phyloP scores from a whole-genome alignment of 352 stramenopile species.

The Thraustochytrium striatum region DNA sequence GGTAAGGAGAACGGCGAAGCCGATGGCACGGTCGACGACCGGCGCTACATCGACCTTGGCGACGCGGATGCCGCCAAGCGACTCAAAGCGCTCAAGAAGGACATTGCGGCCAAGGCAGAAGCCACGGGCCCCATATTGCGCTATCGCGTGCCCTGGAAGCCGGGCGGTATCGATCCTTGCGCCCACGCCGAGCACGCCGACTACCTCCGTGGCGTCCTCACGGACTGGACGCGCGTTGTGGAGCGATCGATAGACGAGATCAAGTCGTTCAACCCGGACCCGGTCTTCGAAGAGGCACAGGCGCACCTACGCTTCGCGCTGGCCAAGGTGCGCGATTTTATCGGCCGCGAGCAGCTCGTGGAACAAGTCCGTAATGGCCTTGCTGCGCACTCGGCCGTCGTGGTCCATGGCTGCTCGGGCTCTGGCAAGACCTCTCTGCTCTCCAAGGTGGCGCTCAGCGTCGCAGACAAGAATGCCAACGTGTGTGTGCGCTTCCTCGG shows the following conservation, averaged over 20 bases:
- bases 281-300: constrained; percentile 5
- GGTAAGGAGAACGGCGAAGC: too few relatives aligned
- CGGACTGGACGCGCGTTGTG: too few relatives aligned
- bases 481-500: constrained; percentile 22
- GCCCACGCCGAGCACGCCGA: neutral
- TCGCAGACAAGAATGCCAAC: too few relatives aligned
- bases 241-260: too few relatives aligned
- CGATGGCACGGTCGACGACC: too few relatives aligned
- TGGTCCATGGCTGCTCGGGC: constrained; percentile 20
- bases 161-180: constrained; percentile 16
- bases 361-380: too few relatives aligned
- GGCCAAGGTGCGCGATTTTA: constrained; percentile 5
- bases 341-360: neutral
- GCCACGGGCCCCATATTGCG: too few relatives aligned
- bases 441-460: neutral
- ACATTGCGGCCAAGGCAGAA: neutral
- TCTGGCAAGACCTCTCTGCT: constrained; percentile 20
- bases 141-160: neutral
- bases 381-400: neutral
- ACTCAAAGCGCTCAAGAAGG: neutral
- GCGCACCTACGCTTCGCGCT: constrained; percentile 4
- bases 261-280: too few relatives aligned
- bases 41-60: neutral
- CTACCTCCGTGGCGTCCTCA: constrained; percentile 1
- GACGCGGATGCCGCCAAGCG: too few relatives aligned